Base-by-base conservation (phyloP, 73 alveolate genomes). In the Paramecium bursaria region DNA sequence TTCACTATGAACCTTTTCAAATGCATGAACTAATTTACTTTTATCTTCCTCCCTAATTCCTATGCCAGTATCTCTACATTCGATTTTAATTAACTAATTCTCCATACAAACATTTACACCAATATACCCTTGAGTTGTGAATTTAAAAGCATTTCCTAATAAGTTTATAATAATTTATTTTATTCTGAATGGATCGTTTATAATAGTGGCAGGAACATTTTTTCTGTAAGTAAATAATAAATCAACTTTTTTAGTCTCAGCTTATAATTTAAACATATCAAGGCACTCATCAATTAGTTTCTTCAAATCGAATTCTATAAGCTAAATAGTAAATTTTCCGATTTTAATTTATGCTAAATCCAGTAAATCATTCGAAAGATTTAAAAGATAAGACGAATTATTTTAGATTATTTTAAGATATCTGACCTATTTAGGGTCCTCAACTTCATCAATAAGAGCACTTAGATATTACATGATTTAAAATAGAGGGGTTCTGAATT, bases 121-220 rank as follows among this genome's bases (percentile, higher is more conserved):
- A 11, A 79, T 79, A 42, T 35, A 31, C 0, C 89, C 89, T 44
- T 53, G 19, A 19, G 46, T 39, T n/a, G 89, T 79, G 15, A 48
- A 79, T 39, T 79, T 79, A 7, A 79, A 79, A 0, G 89, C 75
- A 46, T 79, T 79, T 46, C 89, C 76, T 42, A 79, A 61, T 2
- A 79, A 46, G 15, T 79, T 79, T 0, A 79, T 33, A 10, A 79
- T 53, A 1, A 79, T 51, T 79, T 79, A 79, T 35, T 73, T 52
- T 14, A 79, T 53, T 6, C 89, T 53, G 26, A 44, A 39, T 3
- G 75, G 76, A 35, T 79, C 89, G 10, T 61, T 53, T n/a, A 31
- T 25, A 19, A 79, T 7, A 0, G 54, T 19, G 10, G 27, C 46
- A 4, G 89, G 89, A 0, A 55, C 23, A 39, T 39, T 79, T 0